Conservation (phyloP, 2,329 filamentous ascomycete genomes). For the Paecilomyces sp. region DNA sequence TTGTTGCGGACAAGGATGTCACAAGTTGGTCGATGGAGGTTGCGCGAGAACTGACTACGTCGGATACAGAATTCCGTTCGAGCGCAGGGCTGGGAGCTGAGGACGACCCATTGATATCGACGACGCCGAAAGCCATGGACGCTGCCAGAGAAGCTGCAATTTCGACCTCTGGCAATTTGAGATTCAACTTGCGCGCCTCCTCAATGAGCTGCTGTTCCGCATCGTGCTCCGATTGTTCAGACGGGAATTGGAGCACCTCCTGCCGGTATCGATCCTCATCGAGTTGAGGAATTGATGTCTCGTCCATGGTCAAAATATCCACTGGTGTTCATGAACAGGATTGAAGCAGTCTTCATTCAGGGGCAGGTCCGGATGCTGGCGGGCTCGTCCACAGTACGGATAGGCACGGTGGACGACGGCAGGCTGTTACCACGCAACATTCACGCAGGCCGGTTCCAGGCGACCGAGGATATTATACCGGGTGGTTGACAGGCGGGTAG, state of each 20-base stretch:
- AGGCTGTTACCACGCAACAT: conserved; percentile 21
- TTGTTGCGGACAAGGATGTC: conserved; percentile 24
- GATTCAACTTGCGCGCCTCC: conserved; percentile 31
- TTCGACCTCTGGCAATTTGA: conserved; percentile 25
- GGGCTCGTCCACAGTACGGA: conserved; percentile 24
- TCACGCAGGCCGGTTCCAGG: conserved; percentile 7
- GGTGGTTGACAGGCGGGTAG: background rate
- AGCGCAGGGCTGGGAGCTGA: conserved; percentile 18
- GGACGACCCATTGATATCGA: conserved; percentile 19
- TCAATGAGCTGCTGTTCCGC: conserved; percentile 29
- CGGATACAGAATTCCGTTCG: conserved; percentile 22
- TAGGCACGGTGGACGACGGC: conserved; percentile 24
- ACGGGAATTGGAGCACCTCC: conserved; percentile 26
- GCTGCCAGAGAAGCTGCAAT: conserved; percentile 26
- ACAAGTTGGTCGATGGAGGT: conserved; percentile 21
- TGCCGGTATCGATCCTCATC: conserved; percentile 32
- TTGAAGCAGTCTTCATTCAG: conserved; percentile 7
- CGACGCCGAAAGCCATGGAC: conserved; percentile 26
- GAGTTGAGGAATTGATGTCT: conserved; percentile 9
- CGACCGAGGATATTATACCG: background rate
- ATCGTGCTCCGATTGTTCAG: conserved; percentile 29
- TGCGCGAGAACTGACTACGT: conserved; percentile 18
- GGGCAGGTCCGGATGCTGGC: conserved; percentile 9
- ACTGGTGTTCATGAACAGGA: conserved; percentile 14
- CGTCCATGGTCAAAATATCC: background rate